These are phyloP conservation scores for Whalleya microplaca DNA, from an alignment of 2,329 filamentous ascomycete species.

Conservation along the genomic window DNA sequence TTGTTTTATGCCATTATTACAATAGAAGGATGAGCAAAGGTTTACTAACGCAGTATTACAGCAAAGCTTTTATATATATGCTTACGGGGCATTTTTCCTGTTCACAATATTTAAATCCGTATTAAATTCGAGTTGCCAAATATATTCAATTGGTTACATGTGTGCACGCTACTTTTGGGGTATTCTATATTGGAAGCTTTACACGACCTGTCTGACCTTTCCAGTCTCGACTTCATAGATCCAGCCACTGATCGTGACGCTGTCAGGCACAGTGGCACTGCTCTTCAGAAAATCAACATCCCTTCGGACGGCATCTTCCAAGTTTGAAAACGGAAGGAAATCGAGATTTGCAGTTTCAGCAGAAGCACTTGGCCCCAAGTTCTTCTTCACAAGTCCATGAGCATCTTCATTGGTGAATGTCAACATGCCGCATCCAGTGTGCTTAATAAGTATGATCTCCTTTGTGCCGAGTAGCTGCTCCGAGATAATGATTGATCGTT, in stretches of 20 bases:
- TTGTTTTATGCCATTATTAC: no score
- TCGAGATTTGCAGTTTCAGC: conserved; percentile 53
- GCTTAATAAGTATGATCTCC: conserved; percentile 76
- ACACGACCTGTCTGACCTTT: conserved; percentile 56
- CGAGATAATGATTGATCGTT: conserved; percentile 77
- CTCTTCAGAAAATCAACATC: conserved; percentile 68
- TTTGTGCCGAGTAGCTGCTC: conserved; percentile 77
- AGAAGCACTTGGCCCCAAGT: conserved; percentile 56
- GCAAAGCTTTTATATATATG: no score
- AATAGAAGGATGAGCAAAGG: no score
- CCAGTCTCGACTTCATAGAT: conserved; percentile 80
- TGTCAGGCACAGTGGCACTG: conserved; percentile 61
- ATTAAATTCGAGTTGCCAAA: no score
- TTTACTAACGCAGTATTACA: no score
- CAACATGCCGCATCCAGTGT: conserved; percentile 75
- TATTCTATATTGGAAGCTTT: not conserved
- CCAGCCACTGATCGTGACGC: conserved; percentile 70
- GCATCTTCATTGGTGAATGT: conserved; percentile 66
- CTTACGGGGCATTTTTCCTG: no score
- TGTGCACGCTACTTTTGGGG: no score
- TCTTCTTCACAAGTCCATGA: conserved; percentile 58
- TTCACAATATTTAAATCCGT: no score
- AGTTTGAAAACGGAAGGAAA: conserved; percentile 67
- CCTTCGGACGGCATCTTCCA: conserved; percentile 66
- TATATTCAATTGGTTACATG: no score